These are phyloP conservation scores for Cyberlindnera maritima DNA, from an alignment of 805 yeast species.

Conservation along the genomic window DNA sequence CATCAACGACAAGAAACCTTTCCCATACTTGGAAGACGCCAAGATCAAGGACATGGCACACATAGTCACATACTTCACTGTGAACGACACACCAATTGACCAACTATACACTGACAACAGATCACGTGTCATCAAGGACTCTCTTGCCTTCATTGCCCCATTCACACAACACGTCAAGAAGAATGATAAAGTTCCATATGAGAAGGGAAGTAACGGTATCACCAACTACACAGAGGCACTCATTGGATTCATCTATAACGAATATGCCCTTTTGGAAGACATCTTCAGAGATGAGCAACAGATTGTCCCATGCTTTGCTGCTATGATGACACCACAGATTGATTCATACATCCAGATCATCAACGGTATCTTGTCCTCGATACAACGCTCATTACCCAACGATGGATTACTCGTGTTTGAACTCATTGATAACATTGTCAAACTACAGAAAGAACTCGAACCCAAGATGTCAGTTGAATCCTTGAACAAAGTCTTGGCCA, in stretches of 20 bases:
- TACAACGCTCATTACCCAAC: conserved; percentile 40
- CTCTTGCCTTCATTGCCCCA: conserved; percentile 45
- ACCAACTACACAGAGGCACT: conserved; percentile 51
- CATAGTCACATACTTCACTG: conserved; percentile 46
- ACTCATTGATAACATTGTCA: conserved; percentile 46
- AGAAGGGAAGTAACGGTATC: conserved; percentile 61
- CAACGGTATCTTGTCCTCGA: conserved; percentile 35
- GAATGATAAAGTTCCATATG: conserved; percentile 48
- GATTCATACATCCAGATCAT: conserved; percentile 39
- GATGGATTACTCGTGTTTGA: conserved; percentile 59
- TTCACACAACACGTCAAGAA: conserved; percentile 40
- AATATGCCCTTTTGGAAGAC: conserved; percentile 44
- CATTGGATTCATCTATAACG: conserved; percentile 46
- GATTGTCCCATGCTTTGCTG: conserved; percentile 30
- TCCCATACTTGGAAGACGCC: conserved; percentile 38
- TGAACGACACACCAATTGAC: conserved; percentile 29
- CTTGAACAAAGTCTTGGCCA: conserved; percentile 23
- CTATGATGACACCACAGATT: conserved; percentile 34
- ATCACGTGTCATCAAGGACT: conserved; percentile 37
- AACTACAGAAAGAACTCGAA: conserved; percentile 33
- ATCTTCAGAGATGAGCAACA: conserved; percentile 34
- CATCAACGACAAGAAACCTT: conserved; percentile 38
- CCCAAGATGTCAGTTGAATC: conserved; percentile 24
- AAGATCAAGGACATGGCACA: conserved; percentile 36
- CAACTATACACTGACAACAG: conserved; percentile 42